These are phyloP conservation scores for Telfairia occidentalis DNA, from an alignment of 331 rosid species.

Conservation along the genomic window DNA sequence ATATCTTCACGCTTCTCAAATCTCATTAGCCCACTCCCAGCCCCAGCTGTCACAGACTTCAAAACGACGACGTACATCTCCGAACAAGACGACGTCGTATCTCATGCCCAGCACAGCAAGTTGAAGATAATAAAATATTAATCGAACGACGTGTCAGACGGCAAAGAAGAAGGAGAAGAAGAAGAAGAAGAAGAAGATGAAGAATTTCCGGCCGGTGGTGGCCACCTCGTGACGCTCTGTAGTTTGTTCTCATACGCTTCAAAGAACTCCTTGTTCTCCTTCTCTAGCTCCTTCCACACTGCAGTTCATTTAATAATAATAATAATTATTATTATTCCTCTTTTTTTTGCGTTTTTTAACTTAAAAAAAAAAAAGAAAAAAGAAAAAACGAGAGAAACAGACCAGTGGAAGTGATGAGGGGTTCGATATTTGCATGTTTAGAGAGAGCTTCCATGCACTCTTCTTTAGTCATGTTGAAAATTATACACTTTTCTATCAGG, in stretches of 20 bases:
- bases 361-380: not conserved
- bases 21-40: too few species aligned
- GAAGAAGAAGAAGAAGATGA: too few species aligned
- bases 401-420: constrained; percentile 84
- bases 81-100: too few species aligned
- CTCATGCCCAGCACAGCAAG: too few species aligned
- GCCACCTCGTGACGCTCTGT: constrained; percentile 17
- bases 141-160: too few species aligned
- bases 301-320: not conserved
- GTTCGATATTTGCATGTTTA: constrained; percentile 78
- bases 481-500: constrained; percentile 75
- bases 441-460: constrained; percentile 96
- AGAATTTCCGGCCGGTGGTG: constrained; percentile 4
- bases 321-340: too few species aligned
- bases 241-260: constrained; percentile 44
- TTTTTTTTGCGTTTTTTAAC: too few species aligned
- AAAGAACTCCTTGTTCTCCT: constrained; percentile 88
- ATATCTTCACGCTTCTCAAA: not conserved
- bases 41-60: too few species aligned
- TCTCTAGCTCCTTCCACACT: constrained; percentile 95
- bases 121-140: too few species aligned
- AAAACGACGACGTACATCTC: not conserved
- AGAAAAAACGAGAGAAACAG: not conserved
- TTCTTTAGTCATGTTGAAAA: constrained; percentile 86
- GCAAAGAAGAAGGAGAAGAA: too few species aligned